Evolutionary conservation across 257 asterid species (phyloP).

Genomic region (Euphrasia confusa): DNA sequence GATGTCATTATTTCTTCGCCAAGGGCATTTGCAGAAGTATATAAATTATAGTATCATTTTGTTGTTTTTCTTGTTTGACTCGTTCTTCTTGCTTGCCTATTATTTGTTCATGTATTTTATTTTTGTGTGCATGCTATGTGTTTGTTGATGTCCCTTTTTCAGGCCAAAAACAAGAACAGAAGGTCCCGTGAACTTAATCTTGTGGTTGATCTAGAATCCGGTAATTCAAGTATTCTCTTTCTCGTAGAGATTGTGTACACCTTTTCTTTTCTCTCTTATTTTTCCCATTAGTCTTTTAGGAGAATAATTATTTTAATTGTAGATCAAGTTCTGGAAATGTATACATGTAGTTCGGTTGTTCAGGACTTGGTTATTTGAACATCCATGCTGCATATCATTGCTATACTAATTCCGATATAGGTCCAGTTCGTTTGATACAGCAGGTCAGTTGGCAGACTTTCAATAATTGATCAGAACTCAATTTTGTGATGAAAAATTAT

Average conservation of each 20-base stretch:
- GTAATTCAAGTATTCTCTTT: slow-evolving; percentile 30
- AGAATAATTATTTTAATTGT: too few relatives aligned
- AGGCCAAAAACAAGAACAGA: slow-evolving; percentile 70
- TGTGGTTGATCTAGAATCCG: slow-evolving; percentile 79
- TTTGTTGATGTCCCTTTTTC: slow-evolving; percentile 26
- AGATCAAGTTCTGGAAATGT: background rate
- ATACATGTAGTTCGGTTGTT: background rate
- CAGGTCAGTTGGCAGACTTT: background rate
- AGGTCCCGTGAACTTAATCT: slow-evolving; percentile 46
- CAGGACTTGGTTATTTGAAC: background rate
- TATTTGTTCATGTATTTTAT: background rate
- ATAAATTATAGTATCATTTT: background rate
- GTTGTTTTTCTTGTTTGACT: background rate
- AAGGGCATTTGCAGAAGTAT: slow-evolving; percentile 51
- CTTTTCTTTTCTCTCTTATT: background rate
- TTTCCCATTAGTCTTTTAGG: background rate
- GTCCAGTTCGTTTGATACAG: background rate
- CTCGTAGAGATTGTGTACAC: background rate
- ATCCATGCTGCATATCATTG: background rate
- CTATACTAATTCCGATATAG: background rate
- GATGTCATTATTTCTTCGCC: slow-evolving; percentile 59
- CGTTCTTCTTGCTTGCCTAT: background rate
- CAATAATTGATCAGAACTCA: background rate
- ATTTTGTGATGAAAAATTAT: background rate
- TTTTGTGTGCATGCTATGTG: background rate